Evolutionary conservation across 2,329 filamentous ascomycete species (phyloP).

Genomic region (Cercospora brassicicola): DNA sequence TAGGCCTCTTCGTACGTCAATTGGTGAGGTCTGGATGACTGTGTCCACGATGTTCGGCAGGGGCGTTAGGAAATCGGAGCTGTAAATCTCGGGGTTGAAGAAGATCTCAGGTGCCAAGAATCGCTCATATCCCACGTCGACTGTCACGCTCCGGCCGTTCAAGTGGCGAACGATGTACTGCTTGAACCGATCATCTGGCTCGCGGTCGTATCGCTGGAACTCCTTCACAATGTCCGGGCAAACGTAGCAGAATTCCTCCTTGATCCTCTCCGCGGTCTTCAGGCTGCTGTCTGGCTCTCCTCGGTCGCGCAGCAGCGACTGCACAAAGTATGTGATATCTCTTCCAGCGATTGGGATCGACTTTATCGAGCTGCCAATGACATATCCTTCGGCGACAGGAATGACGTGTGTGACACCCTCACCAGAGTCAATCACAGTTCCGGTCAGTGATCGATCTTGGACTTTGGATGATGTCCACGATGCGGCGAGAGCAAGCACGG

Average conservation of each 20-base stretch:
- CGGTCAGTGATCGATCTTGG: slow-evolving; percentile 89
- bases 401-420: slow-evolving; percentile 99
- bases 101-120: slow-evolving; percentile 99
- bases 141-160: slow-evolving; percentile 77
- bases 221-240: slow-evolving; percentile 99
- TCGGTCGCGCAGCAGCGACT: slow-evolving; percentile 90
- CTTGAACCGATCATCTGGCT: slow-evolving; percentile 78
- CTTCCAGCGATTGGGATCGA: slow-evolving; percentile 96
- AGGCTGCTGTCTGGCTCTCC: slow-evolving; percentile 95
- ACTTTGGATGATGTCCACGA: slow-evolving; percentile 99
- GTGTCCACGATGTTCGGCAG: slow-evolving; percentile 91
- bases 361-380: slow-evolving; percentile 98
- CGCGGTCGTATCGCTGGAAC: slow-evolving; percentile 89
- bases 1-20: slow-evolving; percentile 91
- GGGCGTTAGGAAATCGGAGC: slow-evolving; percentile 94
- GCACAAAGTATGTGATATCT: slow-evolving; percentile 98
- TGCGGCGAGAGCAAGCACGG: slow-evolving; percentile 90
- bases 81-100: slow-evolving; percentile 99
- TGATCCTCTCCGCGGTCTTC: slow-evolving; percentile 96
- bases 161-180: slow-evolving; percentile 86
- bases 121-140: slow-evolving; percentile 96
- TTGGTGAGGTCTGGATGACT: slow-evolving; percentile 95
- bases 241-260: slow-evolving; percentile 98
- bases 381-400: slow-evolving; percentile 95
- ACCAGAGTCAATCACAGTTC: slow-evolving; percentile 97